Conservation (phyloP, 129 eudicot genomes). For the Flaveria ramosissima region DNA sequence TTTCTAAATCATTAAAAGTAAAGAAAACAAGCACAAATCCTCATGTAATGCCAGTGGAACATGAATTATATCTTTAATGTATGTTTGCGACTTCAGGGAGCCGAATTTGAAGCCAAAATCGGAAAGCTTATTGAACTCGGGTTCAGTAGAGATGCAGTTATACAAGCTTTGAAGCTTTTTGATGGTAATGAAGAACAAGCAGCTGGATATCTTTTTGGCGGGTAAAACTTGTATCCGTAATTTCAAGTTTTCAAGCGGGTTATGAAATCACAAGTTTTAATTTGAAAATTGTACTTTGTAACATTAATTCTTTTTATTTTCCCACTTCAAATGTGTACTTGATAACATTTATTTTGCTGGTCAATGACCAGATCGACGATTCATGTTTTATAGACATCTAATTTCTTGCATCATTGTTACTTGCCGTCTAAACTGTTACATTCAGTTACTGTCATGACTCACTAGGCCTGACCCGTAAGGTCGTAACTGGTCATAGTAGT, state of each 20-base stretch:
- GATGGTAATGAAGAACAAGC: conserved; percentile 96
- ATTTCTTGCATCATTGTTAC: not conserved
- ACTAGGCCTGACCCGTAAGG: not conserved
- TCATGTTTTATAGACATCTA: conserved; percentile 14
- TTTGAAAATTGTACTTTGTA: conserved; percentile 35
- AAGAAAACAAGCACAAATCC: not conserved
- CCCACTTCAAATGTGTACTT: conserved; percentile 17
- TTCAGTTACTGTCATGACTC: not conserved
- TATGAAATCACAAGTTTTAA: not conserved
- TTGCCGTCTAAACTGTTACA: not conserved
- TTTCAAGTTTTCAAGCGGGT: conserved; percentile 7
- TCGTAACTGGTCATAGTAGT: not conserved
- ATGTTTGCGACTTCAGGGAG: conserved; percentile 50
- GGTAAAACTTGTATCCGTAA: conserved; percentile 34
- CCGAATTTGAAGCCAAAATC: conserved; percentile 92
- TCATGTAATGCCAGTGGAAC: not conserved
- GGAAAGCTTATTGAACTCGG: conserved; percentile 85
- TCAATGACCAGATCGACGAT: conserved; percentile 18
- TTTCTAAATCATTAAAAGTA: not conserved
- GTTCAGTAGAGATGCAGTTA: conserved; percentile 73
- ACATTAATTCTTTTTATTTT: conserved; percentile 21
- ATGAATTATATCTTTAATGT: not conserved
- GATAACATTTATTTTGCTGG: conserved; percentile 30
- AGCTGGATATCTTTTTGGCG: conserved; percentile 90
- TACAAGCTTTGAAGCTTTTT: conserved; percentile 76